Evolutionary conservation across 441 rosid species (phyloP).

Genomic region (Iberis amara): DNA sequence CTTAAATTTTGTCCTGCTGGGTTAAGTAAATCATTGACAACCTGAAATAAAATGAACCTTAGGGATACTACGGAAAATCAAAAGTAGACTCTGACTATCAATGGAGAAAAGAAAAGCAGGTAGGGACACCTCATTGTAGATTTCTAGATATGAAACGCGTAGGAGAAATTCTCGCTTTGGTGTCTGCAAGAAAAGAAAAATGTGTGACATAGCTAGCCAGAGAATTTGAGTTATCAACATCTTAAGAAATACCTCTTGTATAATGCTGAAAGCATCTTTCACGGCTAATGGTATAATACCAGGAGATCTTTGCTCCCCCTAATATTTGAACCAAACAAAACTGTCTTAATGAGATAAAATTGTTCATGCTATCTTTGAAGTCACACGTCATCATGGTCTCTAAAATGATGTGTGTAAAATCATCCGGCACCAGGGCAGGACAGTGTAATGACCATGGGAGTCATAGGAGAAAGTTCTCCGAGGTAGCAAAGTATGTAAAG

Average conservation of each 20-base stretch:
- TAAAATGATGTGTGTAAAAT: no score
- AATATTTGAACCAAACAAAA: slow-evolving; percentile 36
- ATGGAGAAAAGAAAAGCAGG: slow-evolving; percentile 8
- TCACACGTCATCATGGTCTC: slow-evolving; percentile 8
- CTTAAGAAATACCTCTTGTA: slow-evolving; percentile 74
- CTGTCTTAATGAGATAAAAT: neutral
- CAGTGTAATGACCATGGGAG: no score
- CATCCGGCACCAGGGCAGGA: no score
- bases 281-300: slow-evolving; percentile 94
- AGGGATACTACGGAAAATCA: slow-evolving; percentile 22
- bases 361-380: no score
- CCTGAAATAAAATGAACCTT: slow-evolving; percentile 50
- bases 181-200: slow-evolving; percentile 45
- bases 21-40: slow-evolving; percentile 89
- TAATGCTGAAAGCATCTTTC: slow-evolving; percentile 92
- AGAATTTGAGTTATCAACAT: slow-evolving; percentile 22
- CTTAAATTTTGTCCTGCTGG: slow-evolving; percentile 96
- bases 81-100: slow-evolving; percentile 25
- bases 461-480: no score
- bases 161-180: slow-evolving; percentile 92
- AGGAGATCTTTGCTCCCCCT: slow-evolving; percentile 99
- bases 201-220: slow-evolving; percentile 25
- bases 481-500: no score
- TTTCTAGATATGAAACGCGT: slow-evolving; percentile 93
- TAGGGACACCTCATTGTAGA: slow-evolving; percentile 80